These are phyloP conservation scores for Pseudoturritis turrita DNA, from an alignment of 345 rosid species.

Conservation along the genomic window DNA sequence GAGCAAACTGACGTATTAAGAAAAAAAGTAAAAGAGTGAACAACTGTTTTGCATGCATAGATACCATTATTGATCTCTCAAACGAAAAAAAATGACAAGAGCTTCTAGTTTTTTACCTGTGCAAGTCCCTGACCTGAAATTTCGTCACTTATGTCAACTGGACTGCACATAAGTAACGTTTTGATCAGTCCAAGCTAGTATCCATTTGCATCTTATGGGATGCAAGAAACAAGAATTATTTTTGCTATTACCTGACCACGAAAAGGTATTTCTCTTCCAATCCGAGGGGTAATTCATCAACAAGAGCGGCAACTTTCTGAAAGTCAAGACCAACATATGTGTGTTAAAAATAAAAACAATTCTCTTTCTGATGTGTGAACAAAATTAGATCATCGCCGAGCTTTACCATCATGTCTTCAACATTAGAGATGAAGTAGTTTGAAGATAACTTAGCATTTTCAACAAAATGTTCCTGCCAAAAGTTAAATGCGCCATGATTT, in stretches of 20 bases:
- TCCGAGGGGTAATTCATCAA: conserved; percentile 74
- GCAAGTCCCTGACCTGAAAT: conserved; percentile 77
- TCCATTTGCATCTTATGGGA: neutral
- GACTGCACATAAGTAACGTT: conserved; percentile 51
- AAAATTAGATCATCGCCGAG: neutral
- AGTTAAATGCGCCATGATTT: conserved; percentile 6
- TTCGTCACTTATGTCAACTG: conserved; percentile 66
- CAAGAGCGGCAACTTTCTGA: conserved; percentile 70
- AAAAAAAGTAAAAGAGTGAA: neutral
- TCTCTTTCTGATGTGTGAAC: neutral
- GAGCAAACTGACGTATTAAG: conserved; percentile 56
- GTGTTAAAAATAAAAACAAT: neutral
- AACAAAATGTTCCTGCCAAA: conserved; percentile 71
- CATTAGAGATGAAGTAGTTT: conserved; percentile 75
- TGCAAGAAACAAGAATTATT: neutral
- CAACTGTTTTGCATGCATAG: neutral
- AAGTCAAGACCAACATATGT: neutral
- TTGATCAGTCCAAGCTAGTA: conserved; percentile 8
- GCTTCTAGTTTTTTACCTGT: conserved; percentile 46
- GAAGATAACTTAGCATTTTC: conserved; percentile 81
- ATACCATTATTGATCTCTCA: neutral
- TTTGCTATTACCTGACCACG: conserved; percentile 59
- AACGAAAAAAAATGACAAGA: neutral
- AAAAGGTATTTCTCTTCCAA: conserved; percentile 81
- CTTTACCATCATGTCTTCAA: conserved; percentile 72